Percentiles rank a stretch among this genome's conserved stretches.
Evolutionary conservation across 768 basidiomycete species (phyloP).

Genomic region (Mycena polygramma): DNA sequence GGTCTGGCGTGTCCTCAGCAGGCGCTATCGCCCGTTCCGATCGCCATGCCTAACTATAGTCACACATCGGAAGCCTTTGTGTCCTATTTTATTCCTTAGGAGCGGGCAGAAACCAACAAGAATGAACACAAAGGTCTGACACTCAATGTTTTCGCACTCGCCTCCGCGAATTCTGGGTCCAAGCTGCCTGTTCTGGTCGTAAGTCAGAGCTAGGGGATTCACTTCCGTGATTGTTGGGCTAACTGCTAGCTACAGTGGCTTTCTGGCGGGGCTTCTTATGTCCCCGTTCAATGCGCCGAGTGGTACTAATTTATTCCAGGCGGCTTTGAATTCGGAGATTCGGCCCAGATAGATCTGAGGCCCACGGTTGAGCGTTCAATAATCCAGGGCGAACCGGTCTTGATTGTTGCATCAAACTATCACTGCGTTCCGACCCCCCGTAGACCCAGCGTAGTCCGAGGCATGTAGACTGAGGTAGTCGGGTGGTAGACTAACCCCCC

Average conservation of each 20-base stretch:
- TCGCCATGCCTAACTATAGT: not conserved
- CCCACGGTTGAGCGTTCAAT: conserved; percentile 7
- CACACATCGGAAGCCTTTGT: not conserved
- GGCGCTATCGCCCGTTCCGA: not conserved
- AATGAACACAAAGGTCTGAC: too few species aligned
- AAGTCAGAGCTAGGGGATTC: not conserved
- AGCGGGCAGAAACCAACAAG: too few species aligned
- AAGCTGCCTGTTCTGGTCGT: conserved; percentile 25
- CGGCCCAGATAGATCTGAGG: not conserved
- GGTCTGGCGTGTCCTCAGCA: conserved; percentile 17
- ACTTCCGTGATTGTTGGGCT: not conserved
- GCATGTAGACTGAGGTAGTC: too few species aligned
- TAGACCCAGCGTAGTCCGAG: too few species aligned
- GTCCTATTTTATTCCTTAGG: too few species aligned
- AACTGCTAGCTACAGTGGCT: not conserved
- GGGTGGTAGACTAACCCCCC: too few species aligned
- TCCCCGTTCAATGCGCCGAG: too few species aligned
- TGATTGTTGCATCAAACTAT: not conserved
- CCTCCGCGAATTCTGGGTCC: not conserved
- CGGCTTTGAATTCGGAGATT: not conserved
- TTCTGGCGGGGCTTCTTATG: not conserved
- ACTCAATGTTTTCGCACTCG: conserved; percentile 6
- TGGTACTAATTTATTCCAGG: not conserved
- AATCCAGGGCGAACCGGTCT: not conserved
- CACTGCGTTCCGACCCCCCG: too few species aligned